Evolutionary conservation across 306 rosid genomes (phyloP).

Genomic region (Comarum palustre): DNA sequence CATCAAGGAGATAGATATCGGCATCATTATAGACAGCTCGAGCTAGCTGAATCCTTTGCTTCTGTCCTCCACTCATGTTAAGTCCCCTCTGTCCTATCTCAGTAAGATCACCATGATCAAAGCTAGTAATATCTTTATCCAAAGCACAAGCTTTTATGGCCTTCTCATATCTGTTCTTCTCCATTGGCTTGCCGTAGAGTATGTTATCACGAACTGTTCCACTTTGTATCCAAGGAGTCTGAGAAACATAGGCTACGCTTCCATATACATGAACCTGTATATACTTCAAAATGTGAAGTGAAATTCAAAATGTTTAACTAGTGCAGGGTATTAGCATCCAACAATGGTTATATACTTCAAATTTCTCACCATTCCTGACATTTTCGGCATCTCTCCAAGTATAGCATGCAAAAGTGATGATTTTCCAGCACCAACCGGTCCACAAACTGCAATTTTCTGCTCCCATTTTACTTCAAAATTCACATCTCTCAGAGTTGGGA

Average conservation of each 20-base stretch:
- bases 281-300: not conserved
- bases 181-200: constrained; percentile 71
- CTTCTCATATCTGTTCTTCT: constrained; percentile 45
- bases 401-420: constrained; percentile 66
- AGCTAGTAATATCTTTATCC: constrained; percentile 52
- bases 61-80: constrained; percentile 91
- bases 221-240: constrained; percentile 78
- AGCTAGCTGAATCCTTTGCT: constrained; percentile 81
- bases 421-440: constrained; percentile 83
- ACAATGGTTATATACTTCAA: not conserved
- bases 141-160: constrained; percentile 68
- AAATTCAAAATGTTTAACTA: not conserved
- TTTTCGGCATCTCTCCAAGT: constrained; percentile 68
- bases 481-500: constrained; percentile 44
- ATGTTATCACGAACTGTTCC: constrained; percentile 71
- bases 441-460: constrained; percentile 69
- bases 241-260: constrained; percentile 70
- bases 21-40: constrained; percentile 77
- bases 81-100: constrained; percentile 87
- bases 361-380: constrained; percentile 63
- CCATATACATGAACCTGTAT: constrained; percentile 56
- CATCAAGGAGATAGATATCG: constrained; percentile 70
- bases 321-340: not conserved
- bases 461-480: constrained; percentile 47
- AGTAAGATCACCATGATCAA: constrained; percentile 72